phyloP scores from a whole-genome alignment of 192 early-diverging fungal species.

The Linnemannia elongata region DNA sequence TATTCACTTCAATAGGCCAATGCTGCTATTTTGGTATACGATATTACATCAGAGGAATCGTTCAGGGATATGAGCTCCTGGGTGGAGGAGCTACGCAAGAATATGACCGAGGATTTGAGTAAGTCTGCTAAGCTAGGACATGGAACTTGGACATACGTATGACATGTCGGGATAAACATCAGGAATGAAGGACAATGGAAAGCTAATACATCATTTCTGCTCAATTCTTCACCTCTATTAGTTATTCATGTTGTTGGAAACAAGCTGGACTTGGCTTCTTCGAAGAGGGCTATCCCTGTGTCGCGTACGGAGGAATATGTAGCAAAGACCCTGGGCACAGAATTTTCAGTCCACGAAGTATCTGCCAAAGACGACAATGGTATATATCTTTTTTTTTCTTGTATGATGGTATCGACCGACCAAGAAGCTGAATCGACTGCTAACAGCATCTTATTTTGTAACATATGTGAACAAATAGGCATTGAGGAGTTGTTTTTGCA shows the following conservation, averaged over 20 bases:
- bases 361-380: slow-evolving; percentile 82
- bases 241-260: slow-evolving; percentile 81
- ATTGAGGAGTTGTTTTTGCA: slow-evolving; percentile 70
- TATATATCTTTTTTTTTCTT: slow-evolving; percentile 25
- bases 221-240: slow-evolving; percentile 38
- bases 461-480: slow-evolving; percentile 19
- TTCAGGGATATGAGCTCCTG: slow-evolving; percentile 78
- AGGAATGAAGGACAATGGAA: too few species aligned
- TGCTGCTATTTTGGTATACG: slow-evolving; percentile 80
- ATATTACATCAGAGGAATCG: slow-evolving; percentile 79
- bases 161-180: too few species aligned
- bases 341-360: slow-evolving; percentile 75
- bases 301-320: slow-evolving; percentile 73
- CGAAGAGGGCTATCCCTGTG: slow-evolving; percentile 69
- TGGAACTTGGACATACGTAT: not conserved
- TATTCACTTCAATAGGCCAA: slow-evolving; percentile 58
- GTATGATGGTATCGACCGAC: not conserved
- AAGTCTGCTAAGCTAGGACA: slow-evolving; percentile 24
- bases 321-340: slow-evolving; percentile 70
- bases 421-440: not conserved
- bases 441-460: not conserved
- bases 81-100: slow-evolving; percentile 70
- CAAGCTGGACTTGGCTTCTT: slow-evolving; percentile 76
- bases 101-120: slow-evolving; percentile 75
- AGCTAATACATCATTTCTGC: not conserved